Base-by-base conservation (phyloP, 805 yeast genomes). In the Cephaloascus albidus region DNA sequence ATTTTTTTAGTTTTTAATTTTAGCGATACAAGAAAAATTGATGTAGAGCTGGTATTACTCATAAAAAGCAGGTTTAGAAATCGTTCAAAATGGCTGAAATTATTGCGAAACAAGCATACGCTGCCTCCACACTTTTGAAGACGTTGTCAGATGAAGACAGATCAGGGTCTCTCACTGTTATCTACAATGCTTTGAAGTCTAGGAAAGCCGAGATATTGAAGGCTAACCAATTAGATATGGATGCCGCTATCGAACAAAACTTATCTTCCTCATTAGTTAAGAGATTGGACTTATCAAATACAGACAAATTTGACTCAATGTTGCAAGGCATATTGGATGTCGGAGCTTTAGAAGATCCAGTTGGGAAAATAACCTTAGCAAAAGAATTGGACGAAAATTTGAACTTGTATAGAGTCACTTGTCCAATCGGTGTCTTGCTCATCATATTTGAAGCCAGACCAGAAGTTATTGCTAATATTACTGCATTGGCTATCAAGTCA, bases 371-470 rank as follows among this genome's bases (percentile, higher is more conserved):
- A 45, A 83, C 93, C 2, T 66, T 93, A 50, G 88, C 94, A 30
- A 78, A 81, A 34, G 78, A 86, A 57, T 67, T 93, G 26, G 99
- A 93, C 56, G 95, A 87, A 39, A 94, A 86, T n/a, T 73, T 93
- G 46, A 82, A 78, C 38, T 65, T 93, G 43, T 83, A 78, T 59
- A 70, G 96, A 54, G 72, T 90, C 10, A 82, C 96, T 4, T 85
- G 96, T 20, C 98, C 99, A 12, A 88, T 93, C 4, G 99, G 99
- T 16, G 97, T 87, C 0, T 61, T 93, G 35, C 68, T 93, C 44
- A 88, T 93, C 36, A 94, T 93, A 40, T 93, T 93, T 58, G 99
- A 93, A 61, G 78, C 95, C 23, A 76, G 99, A 53, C 99, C 99
- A 31, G 99, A 93, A 58, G 98, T 93, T 10, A 93, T 93, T 65